phyloP scores from a whole-genome alignment of 352 stramenopile genomes.

The Elongisporangium prolatum region DNA sequence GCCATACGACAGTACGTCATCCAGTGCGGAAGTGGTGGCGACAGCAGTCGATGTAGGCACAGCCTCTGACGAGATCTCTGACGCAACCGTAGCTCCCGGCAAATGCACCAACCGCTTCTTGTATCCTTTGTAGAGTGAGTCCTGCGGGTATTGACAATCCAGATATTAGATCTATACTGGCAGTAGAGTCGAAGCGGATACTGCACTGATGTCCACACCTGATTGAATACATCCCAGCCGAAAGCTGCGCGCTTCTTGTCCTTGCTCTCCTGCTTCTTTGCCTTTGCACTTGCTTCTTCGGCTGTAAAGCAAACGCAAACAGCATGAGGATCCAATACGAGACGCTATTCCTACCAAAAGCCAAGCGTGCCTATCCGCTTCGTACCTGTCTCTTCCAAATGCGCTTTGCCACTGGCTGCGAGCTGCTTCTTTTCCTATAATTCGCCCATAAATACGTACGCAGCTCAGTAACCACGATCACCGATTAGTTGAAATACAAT shows the following conservation, averaged over 20 bases:
- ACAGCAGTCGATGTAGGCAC: conserved; percentile 9
- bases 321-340: conserved; percentile 2
- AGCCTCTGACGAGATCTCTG: conserved; percentile 6
- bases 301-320: conserved; percentile 18
- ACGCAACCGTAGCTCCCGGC: conserved; percentile 24
- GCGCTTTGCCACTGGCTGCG: conserved; percentile 32
- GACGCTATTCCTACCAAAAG: conserved; percentile 1
- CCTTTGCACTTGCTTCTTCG: conserved; percentile 43
- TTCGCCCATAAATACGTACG: background rate
- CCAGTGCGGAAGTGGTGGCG: conserved; percentile 17
- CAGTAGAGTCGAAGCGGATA: no score
- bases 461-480: no score
- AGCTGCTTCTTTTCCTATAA: conserved; percentile 50
- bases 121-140: conserved; percentile 81
- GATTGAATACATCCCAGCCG: conserved; percentile 84
- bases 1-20: conserved; percentile 64
- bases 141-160: conserved; percentile 13
- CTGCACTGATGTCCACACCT: conserved; percentile 22
- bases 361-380: background rate
- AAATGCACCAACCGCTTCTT: conserved; percentile 74
- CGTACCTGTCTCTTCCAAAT: conserved; percentile 66
- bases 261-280: conserved; percentile 69
- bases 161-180: background rate
- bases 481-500: conserved; percentile 1
- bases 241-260: conserved; percentile 78